Evolutionary conservation across 805 yeast species (phyloP), one percentile per base, ranked within the genome.

Genomic region (Zygosaccharomyces gambellarensis): DNA sequence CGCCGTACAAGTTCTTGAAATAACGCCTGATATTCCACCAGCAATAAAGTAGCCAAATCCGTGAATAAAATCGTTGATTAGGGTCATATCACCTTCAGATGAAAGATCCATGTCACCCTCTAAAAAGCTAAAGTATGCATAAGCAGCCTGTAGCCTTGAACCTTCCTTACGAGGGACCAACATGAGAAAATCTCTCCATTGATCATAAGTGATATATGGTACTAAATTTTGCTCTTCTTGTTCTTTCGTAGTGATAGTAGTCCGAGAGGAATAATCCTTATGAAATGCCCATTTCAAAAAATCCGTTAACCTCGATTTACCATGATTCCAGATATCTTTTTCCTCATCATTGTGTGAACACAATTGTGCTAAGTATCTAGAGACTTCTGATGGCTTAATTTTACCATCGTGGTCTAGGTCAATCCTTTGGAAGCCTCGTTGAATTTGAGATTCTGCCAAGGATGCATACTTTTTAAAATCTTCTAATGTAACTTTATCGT

Each of bases 11-110:
- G 98, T 90, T 70, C 99, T 81, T 11, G 97, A 89, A 3, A 94
- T 85, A 2, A 92, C 99, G 1, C 99, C 99, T 1, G 97, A 87
- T 19, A 90, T 67, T 0, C 99, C 99, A 36, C 99, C 99, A 1
- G 97, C 96, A 30, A 90, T 70, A 62, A 94, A 94, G 68, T 81
- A 94, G 0, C 97, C 97, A 53, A 89, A 77, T 29, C 97, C 96
- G 62, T 85, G 82, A 44, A 87, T 69, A 46, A 87, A 77, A 54
- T 88, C 95, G 63, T 81, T 82, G 39, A 85, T 83, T 32, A 92
- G 75, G 0, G 95, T 84, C 53, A 90, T 89, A 69, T 92, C 98
- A 65, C 97, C 97, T 59, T 92, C 98, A 0, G 95, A 80, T 4
- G 92, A 83, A 38, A 90, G 69, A 61, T 88, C 96, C 23, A 82